Evolutionary conservation across 176 grass and related monocot genomes (phyloP).

Genomic region (Avena sativa): DNA sequence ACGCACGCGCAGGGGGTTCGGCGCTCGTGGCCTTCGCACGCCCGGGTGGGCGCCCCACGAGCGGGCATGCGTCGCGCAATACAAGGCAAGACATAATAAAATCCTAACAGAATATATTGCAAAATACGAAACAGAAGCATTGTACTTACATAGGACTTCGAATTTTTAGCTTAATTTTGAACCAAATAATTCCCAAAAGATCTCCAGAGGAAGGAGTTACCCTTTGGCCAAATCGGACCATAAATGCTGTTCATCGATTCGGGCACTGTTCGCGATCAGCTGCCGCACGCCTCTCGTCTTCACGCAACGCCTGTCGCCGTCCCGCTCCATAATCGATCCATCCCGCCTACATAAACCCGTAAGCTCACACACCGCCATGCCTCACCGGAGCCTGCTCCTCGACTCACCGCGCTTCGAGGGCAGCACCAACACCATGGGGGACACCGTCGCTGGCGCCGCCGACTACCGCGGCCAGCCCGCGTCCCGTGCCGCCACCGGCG

Average conservation of each 20-base stretch:
- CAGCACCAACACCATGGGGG: slow-evolving; percentile 5
- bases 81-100: not conserved
- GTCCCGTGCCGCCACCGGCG: slow-evolving; percentile 61
- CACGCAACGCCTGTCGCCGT: not conserved
- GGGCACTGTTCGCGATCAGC: slow-evolving; percentile 3
- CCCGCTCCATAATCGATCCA: not conserved
- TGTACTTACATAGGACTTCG: too few species aligned
- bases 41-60: not conserved
- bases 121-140: too few species aligned
- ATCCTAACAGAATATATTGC: not conserved
- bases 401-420: not conserved
- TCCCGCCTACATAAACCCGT: slow-evolving; percentile 33
- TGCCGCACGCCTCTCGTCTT: not conserved
- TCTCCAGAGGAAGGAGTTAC: too few species aligned
- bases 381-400: slow-evolving; percentile 27
- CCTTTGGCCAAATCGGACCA: not conserved
- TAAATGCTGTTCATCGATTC: not conserved
- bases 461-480: slow-evolving; percentile 57
- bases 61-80: not conserved
- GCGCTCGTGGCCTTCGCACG: slow-evolving; percentile 18
- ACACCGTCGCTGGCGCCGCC: slow-evolving; percentile 50
- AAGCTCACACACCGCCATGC: not conserved
- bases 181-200: too few species aligned
- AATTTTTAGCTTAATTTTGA: not conserved
- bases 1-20: not conserved